phyloP scores from a whole-genome alignment of 352 stramenopile species.

The Thalassiosira sp. region DNA sequence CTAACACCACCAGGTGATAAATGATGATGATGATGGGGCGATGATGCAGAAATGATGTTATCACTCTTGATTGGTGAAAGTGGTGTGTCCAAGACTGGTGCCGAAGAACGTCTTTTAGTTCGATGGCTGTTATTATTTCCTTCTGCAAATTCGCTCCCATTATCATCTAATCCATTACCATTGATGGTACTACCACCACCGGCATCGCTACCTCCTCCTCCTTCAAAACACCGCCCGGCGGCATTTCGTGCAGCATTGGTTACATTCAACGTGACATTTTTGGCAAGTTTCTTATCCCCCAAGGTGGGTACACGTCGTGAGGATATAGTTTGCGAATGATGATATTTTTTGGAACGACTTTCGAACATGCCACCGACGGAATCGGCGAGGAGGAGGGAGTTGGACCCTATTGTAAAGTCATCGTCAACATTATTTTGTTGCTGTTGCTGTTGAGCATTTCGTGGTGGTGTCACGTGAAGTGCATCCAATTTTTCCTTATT shows the following conservation, averaged over 20 bases:
- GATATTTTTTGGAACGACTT: neutral
- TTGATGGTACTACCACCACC: no score
- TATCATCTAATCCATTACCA: no score
- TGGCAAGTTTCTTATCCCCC: conserved; percentile 34
- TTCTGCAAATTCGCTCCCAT: conserved; percentile 13
- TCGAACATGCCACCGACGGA: conserved; percentile 53
- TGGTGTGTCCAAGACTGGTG: conserved; percentile 28
- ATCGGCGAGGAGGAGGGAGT: conserved; percentile 42
- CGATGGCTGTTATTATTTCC: neutral
- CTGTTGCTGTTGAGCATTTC: no score
- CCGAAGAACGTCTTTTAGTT: neutral
- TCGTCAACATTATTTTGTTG: conserved; percentile 18
- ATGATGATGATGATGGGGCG: neutral
- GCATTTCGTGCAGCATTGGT: conserved; percentile 44
- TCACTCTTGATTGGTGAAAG: conserved; percentile 43
- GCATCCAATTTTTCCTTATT: neutral
- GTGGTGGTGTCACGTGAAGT: neutral
- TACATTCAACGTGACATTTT: conserved; percentile 37
- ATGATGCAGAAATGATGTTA: conserved; percentile 20
- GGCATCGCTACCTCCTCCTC: no score
- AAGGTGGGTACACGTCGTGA: conserved; percentile 30
- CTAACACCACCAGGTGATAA: no score
- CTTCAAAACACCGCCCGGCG: conserved; percentile 36
- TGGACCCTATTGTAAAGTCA: conserved; percentile 48
- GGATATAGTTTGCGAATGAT: conserved; percentile 10